Base-by-base conservation (phyloP, 768 basidiomycete species). In the Podaxis sp. region DNA sequence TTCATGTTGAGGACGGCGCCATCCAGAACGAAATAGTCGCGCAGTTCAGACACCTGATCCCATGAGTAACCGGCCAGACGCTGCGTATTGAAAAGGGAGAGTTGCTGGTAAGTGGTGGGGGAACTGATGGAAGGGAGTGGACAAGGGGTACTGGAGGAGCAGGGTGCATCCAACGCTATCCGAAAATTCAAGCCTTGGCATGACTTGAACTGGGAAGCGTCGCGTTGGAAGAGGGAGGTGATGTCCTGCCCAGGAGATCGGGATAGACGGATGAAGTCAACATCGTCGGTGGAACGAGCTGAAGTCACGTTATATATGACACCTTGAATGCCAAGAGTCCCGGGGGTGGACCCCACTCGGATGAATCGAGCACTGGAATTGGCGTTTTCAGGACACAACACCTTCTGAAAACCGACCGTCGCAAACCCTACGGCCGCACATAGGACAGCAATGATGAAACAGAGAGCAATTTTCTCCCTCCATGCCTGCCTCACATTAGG, bases 401-500 rank as follows among this genome's bases (percentile, higher is more conserved):
- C 93, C 68, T 87, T 88, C 76, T 97, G 93, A 51, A 96, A 86
- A 38, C 96, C 96, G 67, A 99, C 93, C 41, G 97, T 99, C 60
- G 89, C 82, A 76, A 99, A 99, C 10, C 93, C 96, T 57, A 98
- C 84, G 50, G 79, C 74, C 20, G 81, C 87, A 67, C 96, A 97
- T 20, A 97, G 75, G 49, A 95, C 41, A 61, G 85, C 66, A 56
- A 95, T 92, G 70, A 98, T 88, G 74, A 91, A 87, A 76, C 96
- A 98, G 3, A 99, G 80, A 5, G 95, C 87, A 62, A 96, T 88
- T 81, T 99, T 99, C 76, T 99, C 97, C 71, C 96, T 86, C 97
- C 97, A 99, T 1, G 97, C 97, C 74, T 97, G 93, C 65, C 87
- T 80, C 58, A 85, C 82, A 40, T 84, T 80, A 68, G 84, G 83